Base-by-base conservation (phyloP, 1,139 yeast species). In the Nakaseomyces bracarensis region DNA sequence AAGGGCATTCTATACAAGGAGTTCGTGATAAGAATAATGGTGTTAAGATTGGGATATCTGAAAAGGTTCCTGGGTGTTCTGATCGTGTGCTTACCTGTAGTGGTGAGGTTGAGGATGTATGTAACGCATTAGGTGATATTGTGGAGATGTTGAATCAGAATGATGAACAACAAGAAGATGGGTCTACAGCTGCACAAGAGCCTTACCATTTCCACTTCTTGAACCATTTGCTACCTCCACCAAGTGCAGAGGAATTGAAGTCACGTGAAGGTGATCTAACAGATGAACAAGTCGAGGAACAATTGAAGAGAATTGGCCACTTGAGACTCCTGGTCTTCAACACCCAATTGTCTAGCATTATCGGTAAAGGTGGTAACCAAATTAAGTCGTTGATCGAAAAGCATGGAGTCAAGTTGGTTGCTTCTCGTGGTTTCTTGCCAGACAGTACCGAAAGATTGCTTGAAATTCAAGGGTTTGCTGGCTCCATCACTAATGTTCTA, bases 31-130 rank as follows among this genome's bases (percentile, higher is more conserved):
- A 74, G 49, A 84, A 93, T 34, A 76, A 76, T 45, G 22, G 22
- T 19, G 89, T 91, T 48, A 84, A 82, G 61, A 95, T 95, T 4
- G 96, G 95, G 18, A 87, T 87, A 40, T 82, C 95, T 22, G 82
- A 82, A 55, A 79, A 85, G 38, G 77, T 79, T 37, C 80, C 80
- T 15, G 94, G 95, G 13, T 80, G 89, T 42, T 82, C 82, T 40
- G 96, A 87, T 58, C 72, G 96, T 49, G 83, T 87, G 43, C 69
- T 87, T 48, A 82, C 95, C 0, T 82, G 86, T 29, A 72, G 82
- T 37, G 96, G 96, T 20, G 70, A 79, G n/a, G 70, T 85, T 38
- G 83, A 79, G 45, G 76, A 81, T 43, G 79, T 84, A 39, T 75
- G 94, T 2, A 71, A 72, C 52, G 91, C 95, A 1, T 68, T 85